Conservation (phyloP, 768 basidiomycete genomes). For the Suillus luteus region DNA sequence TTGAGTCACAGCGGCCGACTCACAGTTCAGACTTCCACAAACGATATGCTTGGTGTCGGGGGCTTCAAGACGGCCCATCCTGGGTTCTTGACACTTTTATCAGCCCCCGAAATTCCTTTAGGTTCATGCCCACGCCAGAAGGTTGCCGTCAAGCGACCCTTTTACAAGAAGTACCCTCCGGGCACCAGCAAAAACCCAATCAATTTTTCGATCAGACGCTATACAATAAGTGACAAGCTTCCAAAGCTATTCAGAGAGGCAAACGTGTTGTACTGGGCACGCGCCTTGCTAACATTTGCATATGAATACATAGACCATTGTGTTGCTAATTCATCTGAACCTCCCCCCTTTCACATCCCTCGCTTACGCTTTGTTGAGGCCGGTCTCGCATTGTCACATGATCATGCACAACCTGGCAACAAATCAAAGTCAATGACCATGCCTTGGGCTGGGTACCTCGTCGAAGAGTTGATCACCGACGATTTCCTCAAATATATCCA, state of each 20-base stretch:
- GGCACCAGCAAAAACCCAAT: no score
- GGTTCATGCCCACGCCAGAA: neutral
- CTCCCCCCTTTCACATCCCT: conserved; percentile 15
- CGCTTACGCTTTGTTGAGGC: conserved; percentile 16
- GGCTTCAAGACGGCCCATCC: no score
- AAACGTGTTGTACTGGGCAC: conserved; percentile 18
- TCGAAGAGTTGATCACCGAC: no score
- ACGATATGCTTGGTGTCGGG: neutral
- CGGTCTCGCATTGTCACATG: conserved; percentile 6
- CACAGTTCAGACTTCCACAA: neutral
- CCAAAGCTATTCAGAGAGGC: conserved; percentile 15
- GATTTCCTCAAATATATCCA: no score
- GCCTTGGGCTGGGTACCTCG: no score
- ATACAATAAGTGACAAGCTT: conserved; percentile 1
- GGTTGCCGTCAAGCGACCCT: conserved; percentile 7
- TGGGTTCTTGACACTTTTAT: no score
- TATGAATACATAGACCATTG: conserved; percentile 13
- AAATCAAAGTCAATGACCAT: no score
- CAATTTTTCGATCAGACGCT: neutral
- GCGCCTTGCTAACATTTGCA: conserved; percentile 11
- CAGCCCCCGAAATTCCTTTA: neutral
- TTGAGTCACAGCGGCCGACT: neutral
- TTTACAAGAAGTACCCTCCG: no score
- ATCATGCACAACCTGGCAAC: neutral
- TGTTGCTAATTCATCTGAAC: neutral